These are phyloP conservation scores for Mrakia gelida DNA, from an alignment of 768 basidiomycete genomes.

Conservation along the genomic window DNA sequence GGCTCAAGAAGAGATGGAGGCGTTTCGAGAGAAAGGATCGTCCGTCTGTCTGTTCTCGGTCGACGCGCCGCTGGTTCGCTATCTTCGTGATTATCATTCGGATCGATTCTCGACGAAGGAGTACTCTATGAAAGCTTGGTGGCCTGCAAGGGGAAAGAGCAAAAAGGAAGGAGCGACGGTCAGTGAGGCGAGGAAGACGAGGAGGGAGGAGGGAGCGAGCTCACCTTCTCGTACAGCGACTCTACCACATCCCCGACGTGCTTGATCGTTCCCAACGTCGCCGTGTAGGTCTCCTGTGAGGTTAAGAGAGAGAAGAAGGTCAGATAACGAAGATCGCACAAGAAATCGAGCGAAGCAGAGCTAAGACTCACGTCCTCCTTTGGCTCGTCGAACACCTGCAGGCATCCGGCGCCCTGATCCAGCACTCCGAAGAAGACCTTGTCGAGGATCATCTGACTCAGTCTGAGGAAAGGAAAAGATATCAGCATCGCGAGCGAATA, in stretches of 20 bases:
- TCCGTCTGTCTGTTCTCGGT: too few species aligned
- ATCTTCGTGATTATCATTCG: not conserved
- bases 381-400: constrained; percentile 83
- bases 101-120: not conserved
- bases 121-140: constrained; percentile 19
- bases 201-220: not conserved
- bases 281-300: constrained; percentile 73
- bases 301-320: not conserved
- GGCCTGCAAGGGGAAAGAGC: not conserved
- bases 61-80: not conserved
- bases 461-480: constrained; percentile 48
- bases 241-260: constrained; percentile 94
- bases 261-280: constrained; percentile 81
- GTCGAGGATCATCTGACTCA: constrained; percentile 97
- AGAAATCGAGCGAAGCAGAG: constrained; percentile 3
- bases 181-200: not conserved
- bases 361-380: constrained; percentile 68
- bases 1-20: too few species aligned
- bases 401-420: constrained; percentile 90
- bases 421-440: constrained; percentile 89
- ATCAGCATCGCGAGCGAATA: not conserved
- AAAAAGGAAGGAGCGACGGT: not conserved
- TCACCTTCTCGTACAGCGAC: constrained; percentile 77
- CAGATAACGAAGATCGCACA: not conserved
- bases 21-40: too few species aligned